Base-by-base conservation (phyloP, 305 asterid genomes). In the Fraxinus albicans region DNA sequence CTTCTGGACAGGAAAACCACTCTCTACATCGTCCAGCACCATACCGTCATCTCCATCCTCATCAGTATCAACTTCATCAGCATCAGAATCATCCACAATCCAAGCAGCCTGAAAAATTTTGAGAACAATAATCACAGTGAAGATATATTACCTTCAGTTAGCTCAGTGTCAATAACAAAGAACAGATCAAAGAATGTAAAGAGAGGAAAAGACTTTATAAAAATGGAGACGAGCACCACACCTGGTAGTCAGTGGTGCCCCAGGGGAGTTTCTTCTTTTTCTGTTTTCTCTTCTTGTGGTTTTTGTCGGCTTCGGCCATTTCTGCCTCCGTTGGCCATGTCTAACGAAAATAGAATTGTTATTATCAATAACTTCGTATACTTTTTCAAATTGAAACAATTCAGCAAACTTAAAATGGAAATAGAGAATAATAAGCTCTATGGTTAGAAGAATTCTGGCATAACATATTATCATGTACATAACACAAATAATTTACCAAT, bases 261-360 rank as follows among this genome's bases (percentile, higher is more conserved):
- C 50, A 85, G 75, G 98, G 97, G 79, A 91, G 91, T 79, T 78
- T 89, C 88, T 86, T 96, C 89, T 81, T 91, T 84, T 89, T 92
- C 85, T 84, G 89, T 87, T 83, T 91, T 87, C 86, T 91, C 80
- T 90, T 85, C 86, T 86, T 84, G 19, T 77, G 89, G 63, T 79
- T 72, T 86, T 76, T 87, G 77, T 91, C 96, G 15, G 98, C 98
- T 87, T 96, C 97, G 80, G 93, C 95, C 95, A 94, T 93, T 88
- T 96, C 99, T 81, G 90, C 98, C 85, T 91, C 97, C 17, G 98
- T 93, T 4, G 99, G 99, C 98, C 97, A 96, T 73, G 98, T 96
- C 99, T 96, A 91, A 76, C 58, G 78, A 74, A 67, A 83, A 78
- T 42, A 80, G 73, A 70, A n/a, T 19, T 19, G 69, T 58, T 15